Conservation (phyloP, 371 early-diverging fungal species). For the Rhizopus sp. region DNA sequence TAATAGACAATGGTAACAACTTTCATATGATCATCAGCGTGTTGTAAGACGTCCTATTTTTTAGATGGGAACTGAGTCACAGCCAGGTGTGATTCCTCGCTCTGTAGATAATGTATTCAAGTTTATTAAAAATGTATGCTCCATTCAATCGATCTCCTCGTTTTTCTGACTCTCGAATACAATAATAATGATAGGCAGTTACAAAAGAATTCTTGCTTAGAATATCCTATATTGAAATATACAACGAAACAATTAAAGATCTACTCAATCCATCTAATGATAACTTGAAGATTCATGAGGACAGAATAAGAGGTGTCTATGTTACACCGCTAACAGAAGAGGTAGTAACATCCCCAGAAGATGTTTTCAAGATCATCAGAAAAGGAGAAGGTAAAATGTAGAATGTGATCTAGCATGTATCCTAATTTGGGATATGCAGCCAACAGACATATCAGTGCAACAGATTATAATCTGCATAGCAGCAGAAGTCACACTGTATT, state of each 20-base stretch:
- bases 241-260: slow-evolving; percentile 90
- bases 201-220: slow-evolving; percentile 83
- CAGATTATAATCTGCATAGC: slow-evolving; percentile 90
- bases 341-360: slow-evolving; percentile 80
- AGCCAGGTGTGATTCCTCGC: slow-evolving; percentile 61
- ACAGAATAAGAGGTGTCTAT: slow-evolving; percentile 72
- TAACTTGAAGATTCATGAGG: slow-evolving; percentile 70
- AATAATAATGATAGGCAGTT: slow-evolving; percentile 23
- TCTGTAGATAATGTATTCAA: slow-evolving; percentile 58
- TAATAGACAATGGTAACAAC: slow-evolving; percentile 29
- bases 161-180: neutral
- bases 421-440: slow-evolving; percentile 24
- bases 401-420: neutral
- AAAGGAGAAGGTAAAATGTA: slow-evolving; percentile 76
- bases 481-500: slow-evolving; percentile 96
- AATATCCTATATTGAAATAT: slow-evolving; percentile 96
- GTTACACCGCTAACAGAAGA: slow-evolving; percentile 88
- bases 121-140: slow-evolving; percentile 45
- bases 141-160: neutral
- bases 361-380: slow-evolving; percentile 79
- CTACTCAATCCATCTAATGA: slow-evolving; percentile 74
- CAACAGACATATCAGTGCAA: slow-evolving; percentile 83
- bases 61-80: slow-evolving; percentile 44
- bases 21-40: too few relatives aligned
- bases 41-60: too few relatives aligned